phyloP scores from a whole-genome alignment of 305 asterid genomes.

The Andrographis paniculata region DNA sequence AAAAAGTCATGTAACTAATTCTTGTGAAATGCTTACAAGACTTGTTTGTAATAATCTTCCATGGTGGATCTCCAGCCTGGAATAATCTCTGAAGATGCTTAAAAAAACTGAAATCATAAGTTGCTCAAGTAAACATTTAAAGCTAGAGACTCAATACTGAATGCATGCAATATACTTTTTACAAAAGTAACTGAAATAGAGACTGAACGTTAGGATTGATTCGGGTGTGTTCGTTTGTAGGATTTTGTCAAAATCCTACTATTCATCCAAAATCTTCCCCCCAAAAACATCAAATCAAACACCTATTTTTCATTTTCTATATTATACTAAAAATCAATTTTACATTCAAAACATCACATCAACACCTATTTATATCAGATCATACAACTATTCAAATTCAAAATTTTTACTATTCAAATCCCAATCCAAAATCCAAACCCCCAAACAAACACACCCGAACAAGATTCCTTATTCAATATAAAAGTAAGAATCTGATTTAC shows the following conservation, averaged over 20 bases:
- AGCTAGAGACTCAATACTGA: neutral
- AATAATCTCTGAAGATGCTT: constrained; percentile 27
- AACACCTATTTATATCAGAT: too few relatives aligned
- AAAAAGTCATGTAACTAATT: neutral
- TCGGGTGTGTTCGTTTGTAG: too few relatives aligned
- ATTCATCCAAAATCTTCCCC: too few relatives aligned
- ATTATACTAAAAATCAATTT: too few relatives aligned
- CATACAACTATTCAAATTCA: too few relatives aligned
- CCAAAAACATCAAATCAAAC: too few relatives aligned
- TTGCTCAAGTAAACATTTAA: neutral
- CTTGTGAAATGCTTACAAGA: constrained; percentile 32
- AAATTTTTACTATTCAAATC: too few relatives aligned
- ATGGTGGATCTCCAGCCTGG: constrained; percentile 45
- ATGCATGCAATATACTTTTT: neutral
- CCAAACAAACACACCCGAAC: neutral
- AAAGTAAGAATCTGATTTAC: neutral
- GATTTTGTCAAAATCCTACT: too few relatives aligned
- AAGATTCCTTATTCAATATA: neutral
- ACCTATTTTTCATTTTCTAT: too few relatives aligned
- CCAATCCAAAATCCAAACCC: too few relatives aligned
- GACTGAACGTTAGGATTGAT: too few relatives aligned
- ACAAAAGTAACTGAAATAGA: neutral
- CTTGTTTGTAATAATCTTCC: constrained; percentile 39
- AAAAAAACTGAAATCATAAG: constrained; percentile 2
- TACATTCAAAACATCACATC: too few relatives aligned